Evolutionary conservation across 2,329 filamentous ascomycete genomes (phyloP).

Genomic region (Emergomyces orientalis): DNA sequence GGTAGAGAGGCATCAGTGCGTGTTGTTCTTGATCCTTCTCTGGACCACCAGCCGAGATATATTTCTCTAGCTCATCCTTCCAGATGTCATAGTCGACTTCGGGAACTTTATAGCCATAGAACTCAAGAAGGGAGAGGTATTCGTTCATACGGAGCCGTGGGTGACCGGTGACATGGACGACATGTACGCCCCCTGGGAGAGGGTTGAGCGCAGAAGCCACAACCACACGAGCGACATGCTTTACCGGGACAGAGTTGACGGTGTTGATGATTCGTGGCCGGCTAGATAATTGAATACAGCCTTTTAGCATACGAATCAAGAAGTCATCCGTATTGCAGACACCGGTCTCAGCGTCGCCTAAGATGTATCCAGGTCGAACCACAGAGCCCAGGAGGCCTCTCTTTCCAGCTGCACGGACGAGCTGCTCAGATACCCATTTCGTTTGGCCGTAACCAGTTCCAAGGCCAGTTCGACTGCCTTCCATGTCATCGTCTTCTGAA

Average conservation of each 20-base stretch:
- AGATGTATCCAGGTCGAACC: constrained; percentile 75
- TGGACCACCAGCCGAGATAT: constrained; percentile 42
- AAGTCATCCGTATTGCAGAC: constrained; percentile 81
- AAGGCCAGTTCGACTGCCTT: constrained; percentile 65
- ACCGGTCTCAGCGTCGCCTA: constrained; percentile 62
- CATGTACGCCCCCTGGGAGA: constrained; percentile 39
- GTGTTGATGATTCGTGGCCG: constrained; percentile 75
- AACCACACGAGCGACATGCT: constrained; percentile 72
- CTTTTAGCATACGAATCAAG: constrained; percentile 75
- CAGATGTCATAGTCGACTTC: constrained; percentile 60
- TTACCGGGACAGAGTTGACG: constrained; percentile 80
- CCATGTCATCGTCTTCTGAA: constrained; percentile 66
- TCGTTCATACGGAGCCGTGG: constrained; percentile 69
- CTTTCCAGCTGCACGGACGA: constrained; percentile 68
- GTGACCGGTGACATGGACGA: constrained; percentile 71
- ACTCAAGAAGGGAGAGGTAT: constrained; percentile 60
- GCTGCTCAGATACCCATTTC: constrained; percentile 70
- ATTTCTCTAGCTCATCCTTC: constrained; percentile 57
- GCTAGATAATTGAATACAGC: constrained; percentile 66
- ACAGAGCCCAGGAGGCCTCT: constrained; percentile 68
- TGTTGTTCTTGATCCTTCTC: constrained; percentile 56
- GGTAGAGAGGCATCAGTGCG: constrained; percentile 64
- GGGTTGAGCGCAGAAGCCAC: constrained; percentile 63
- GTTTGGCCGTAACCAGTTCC: constrained; percentile 83
- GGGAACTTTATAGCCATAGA: constrained; percentile 63